Evolutionary conservation across 345 rosid genomes (phyloP).

Genomic region (Physaria fendleri): DNA sequence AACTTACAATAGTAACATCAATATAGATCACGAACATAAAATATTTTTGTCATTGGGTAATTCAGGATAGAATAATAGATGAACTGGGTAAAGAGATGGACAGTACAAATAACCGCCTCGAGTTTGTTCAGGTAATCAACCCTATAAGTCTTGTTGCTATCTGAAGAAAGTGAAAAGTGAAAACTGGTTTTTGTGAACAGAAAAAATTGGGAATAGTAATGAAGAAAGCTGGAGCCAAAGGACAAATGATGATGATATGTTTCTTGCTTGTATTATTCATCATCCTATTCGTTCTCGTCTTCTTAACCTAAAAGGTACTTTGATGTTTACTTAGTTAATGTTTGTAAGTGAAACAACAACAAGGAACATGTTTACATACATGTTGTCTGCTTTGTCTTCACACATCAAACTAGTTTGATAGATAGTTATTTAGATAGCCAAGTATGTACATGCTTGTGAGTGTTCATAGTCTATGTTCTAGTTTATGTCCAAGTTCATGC

Average conservation of each 20-base stretch:
- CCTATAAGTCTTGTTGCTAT: background rate
- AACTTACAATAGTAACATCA: background rate
- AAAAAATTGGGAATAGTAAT: slow-evolving; percentile 96
- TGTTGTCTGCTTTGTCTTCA: background rate
- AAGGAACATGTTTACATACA: background rate
- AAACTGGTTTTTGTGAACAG: slow-evolving; percentile 36
- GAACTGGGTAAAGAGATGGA: slow-evolving; percentile 87
- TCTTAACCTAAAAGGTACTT: slow-evolving; percentile 45
- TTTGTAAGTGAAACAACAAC: slow-evolving; percentile 21
- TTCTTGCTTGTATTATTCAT: slow-evolving; percentile 76
- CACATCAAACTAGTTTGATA: too few species aligned
- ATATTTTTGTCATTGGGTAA: slow-evolving; percentile 10
- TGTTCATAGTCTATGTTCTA: too few species aligned
- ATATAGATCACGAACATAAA: slow-evolving; percentile 14
- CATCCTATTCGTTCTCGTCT: slow-evolving; percentile 80
- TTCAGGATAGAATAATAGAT: slow-evolving; percentile 78
- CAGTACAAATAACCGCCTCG: slow-evolving; percentile 82
- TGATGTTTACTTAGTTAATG: slow-evolving; percentile 1
- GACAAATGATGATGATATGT: slow-evolving; percentile 89
- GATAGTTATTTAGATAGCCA: too few species aligned
- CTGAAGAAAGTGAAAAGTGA: background rate
- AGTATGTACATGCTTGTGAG: too few species aligned
- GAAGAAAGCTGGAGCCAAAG: slow-evolving; percentile 95
- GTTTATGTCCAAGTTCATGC: too few species aligned
- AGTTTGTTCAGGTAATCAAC: slow-evolving; percentile 89